Evolutionary conservation across 352 stramenopile species (phyloP).

Genomic region (Aphanomyces stellatus): DNA sequence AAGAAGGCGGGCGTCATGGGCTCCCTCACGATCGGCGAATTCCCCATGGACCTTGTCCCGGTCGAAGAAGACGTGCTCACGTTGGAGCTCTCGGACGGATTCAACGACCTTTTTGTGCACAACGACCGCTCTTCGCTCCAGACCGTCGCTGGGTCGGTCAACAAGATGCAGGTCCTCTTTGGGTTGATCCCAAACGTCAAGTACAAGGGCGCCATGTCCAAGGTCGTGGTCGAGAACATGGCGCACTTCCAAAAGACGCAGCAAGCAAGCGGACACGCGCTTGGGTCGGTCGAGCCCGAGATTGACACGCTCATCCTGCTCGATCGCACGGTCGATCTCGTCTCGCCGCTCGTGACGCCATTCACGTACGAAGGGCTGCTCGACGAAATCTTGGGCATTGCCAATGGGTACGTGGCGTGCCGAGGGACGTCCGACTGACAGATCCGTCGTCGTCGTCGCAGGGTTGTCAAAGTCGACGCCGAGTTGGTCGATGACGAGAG

Average conservation of each 20-base stretch:
- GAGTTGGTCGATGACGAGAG: conserved; percentile 71
- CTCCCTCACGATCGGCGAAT: conserved; percentile 80
- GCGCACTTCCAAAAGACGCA: conserved; percentile 89
- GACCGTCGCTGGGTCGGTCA: conserved; percentile 79
- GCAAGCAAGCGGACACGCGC: conserved; percentile 65
- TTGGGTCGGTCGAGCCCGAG: conserved; percentile 69
- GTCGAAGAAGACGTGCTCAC: conserved; percentile 93
- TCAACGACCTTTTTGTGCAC: conserved; percentile 83
- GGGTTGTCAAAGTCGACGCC: conserved; percentile 67
- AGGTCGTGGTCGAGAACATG: conserved; percentile 89
- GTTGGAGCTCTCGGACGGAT: conserved; percentile 86
- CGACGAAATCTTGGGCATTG: conserved; percentile 94
- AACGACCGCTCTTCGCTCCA: conserved; percentile 84
- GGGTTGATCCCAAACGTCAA: conserved; percentile 92
- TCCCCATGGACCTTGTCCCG: conserved; percentile 92
- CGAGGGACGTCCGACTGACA: not conserved
- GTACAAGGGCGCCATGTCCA: conserved; percentile 86
- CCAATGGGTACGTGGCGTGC: conserved; percentile 43
- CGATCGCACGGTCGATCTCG: conserved; percentile 92
- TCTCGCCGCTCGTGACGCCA: conserved; percentile 93
- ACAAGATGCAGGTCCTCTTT: conserved; percentile 91
- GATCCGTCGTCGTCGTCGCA: not conserved
- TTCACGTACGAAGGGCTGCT: conserved; percentile 97
- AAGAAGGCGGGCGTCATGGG: conserved; percentile 86
- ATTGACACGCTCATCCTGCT: conserved; percentile 94